These are phyloP conservation scores for Hymenotorrendiella dingleyae DNA, from an alignment of 2,329 filamentous ascomycete species.

Conservation along the genomic window DNA sequence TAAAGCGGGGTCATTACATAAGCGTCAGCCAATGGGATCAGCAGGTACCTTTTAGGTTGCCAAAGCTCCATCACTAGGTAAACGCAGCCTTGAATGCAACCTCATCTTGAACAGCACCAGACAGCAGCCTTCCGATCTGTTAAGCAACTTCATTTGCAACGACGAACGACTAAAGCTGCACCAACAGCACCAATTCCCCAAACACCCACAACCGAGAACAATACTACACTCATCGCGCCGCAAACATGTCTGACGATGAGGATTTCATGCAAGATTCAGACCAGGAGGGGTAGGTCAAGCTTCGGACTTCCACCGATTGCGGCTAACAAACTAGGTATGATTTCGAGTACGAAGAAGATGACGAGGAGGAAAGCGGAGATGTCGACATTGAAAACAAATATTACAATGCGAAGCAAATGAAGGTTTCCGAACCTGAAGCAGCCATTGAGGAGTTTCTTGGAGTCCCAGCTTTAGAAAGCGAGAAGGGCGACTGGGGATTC, in stretches of 20 bases:
- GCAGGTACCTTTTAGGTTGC: constrained; percentile 11
- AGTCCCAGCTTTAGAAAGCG: constrained; percentile 74
- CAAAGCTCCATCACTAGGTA: constrained; percentile 5
- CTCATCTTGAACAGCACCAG: constrained; percentile 1
- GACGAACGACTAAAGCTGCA: no score
- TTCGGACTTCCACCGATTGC: constrained; percentile 3
- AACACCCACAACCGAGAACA: neutral
- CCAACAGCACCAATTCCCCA: neutral
- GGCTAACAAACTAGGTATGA: constrained; percentile 59
- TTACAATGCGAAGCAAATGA: constrained; percentile 98
- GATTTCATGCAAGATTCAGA: constrained; percentile 94
- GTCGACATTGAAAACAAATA: constrained; percentile 99
- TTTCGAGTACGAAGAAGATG: constrained; percentile 91
- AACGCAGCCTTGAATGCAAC: constrained; percentile 13
- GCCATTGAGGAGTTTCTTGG: constrained; percentile 91
- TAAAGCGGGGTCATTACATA: no score
- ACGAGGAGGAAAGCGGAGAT: constrained; percentile 81
- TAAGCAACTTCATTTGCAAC: no score
- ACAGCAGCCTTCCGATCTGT: no score
- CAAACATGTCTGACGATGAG: constrained; percentile 53
- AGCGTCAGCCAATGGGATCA: no score
- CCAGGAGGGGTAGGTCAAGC: constrained; percentile 64
- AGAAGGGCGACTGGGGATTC: constrained; percentile 98
- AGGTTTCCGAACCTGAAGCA: constrained; percentile 76
- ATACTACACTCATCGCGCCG: neutral